Evolutionary conservation across 768 basidiomycete species (phyloP).

Genomic region (Cantharellus cinnabarinus): DNA sequence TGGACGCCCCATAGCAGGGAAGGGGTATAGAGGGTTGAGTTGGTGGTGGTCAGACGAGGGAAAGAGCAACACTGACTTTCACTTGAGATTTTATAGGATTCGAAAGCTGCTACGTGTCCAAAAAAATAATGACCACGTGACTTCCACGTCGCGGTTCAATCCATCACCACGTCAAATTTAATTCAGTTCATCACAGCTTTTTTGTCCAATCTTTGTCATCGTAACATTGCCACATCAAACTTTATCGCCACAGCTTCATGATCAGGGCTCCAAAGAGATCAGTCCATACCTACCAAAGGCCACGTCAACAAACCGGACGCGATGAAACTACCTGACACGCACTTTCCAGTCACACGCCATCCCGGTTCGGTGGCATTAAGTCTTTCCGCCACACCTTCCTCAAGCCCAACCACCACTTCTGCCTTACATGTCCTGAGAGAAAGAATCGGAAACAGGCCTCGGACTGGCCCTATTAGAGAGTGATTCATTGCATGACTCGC

Average conservation of each 20-base stretch:
- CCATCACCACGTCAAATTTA: too few species aligned
- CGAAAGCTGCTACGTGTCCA: too few species aligned
- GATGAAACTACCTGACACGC: slow-evolving; percentile 12
- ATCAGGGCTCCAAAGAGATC: neutral
- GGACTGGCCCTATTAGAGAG: slow-evolving; percentile 38
- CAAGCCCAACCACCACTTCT: slow-evolving; percentile 74
- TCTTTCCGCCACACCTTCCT: slow-evolving; percentile 41
- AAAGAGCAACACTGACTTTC: too few species aligned
- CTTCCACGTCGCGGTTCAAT: too few species aligned
- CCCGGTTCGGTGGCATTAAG: slow-evolving; percentile 30
- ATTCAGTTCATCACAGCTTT: too few species aligned
- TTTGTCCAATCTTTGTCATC: too few species aligned
- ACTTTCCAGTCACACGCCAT: slow-evolving; percentile 73
- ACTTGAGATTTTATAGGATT: too few species aligned
- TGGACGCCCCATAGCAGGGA: neutral
- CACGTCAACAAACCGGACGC: neutral
- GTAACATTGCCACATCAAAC: too few species aligned
- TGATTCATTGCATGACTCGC: neutral
- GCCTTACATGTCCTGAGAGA: slow-evolving; percentile 90
- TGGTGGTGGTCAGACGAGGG: neutral
- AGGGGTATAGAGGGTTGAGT: neutral
- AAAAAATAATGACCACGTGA: too few species aligned
- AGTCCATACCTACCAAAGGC: neutral
- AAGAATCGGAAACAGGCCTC: slow-evolving; percentile 58
- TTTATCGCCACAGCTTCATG: too few species aligned